Evolutionary conservation across 257 asterid genomes (phyloP), one percentile per base, ranked within the genome.

Genomic region (Parsonsia alboflavescens): DNA sequence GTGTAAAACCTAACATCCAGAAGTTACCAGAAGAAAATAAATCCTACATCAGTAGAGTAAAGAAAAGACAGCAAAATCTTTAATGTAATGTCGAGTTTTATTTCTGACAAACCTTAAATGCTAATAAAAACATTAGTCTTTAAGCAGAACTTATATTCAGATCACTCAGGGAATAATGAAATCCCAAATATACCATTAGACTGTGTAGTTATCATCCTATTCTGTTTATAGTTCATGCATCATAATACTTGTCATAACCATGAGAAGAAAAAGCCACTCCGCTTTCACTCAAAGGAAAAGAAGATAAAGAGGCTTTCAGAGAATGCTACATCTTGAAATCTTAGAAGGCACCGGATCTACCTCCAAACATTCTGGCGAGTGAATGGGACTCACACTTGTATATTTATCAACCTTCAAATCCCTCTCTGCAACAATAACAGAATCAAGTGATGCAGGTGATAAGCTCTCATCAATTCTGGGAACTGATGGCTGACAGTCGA

Each of bases 361-460:
- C 69, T 83, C 89, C 84, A 89, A 84, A 73, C 88, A 82, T 52
- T 81, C 93, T 74, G 89, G 71, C 68, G 96, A 84, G 75, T 77
- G 71, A 56, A 88, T 77, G 75, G 89, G 87, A 33, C 86, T 80
- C 74, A 81, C 78, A 82, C 82, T 76, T 39, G 85, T 82, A 80
- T 81, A 87, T 64, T 84, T 89, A 80, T 82, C 91, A 75, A 78
- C 73, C 77, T 86, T 89, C 15, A 79, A 66, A 50, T 84, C 93
- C 80, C 83, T 88, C 65, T 81, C 93, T 62, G 88, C 87, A 76
- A 85, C 90, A 22, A 79, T 82, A 77, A 88, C 88, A 52, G 91
- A 88, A 78, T 88, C 96, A 77, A 88, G 88, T 70, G 91, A 88
- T 73, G 88, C 81, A 0, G 96, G 91, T 11, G 91, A 88, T 73